Evolutionary conservation across 805 yeast species (phyloP).

Genomic region (Saccharomyces jurei): DNA sequence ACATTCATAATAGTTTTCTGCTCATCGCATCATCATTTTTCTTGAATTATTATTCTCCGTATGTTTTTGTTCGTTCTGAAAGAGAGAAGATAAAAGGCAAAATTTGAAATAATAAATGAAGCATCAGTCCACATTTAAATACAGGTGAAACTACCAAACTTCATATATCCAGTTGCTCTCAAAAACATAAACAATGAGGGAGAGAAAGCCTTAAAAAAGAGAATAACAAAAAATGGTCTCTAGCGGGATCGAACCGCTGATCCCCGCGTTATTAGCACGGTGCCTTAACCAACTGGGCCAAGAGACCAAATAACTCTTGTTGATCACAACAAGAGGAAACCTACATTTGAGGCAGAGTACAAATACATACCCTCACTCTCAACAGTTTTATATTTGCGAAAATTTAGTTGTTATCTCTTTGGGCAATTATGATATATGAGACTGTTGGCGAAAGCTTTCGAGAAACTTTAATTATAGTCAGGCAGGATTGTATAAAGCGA

Average conservation of each 20-base stretch:
- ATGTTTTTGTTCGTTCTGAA: not conserved
- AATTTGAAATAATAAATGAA: not conserved
- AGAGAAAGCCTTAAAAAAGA: not conserved
- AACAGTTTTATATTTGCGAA: not conserved
- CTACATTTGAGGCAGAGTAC: too few species aligned
- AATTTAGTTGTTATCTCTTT: not conserved
- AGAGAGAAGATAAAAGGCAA: not conserved
- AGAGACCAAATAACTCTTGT: not conserved
- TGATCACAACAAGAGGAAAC: too few species aligned
- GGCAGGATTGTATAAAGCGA: not conserved
- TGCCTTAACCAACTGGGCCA: not conserved
- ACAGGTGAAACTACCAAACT: too few species aligned
- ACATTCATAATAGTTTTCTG: not conserved
- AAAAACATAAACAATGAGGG: not conserved
- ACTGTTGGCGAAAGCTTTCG: not conserved
- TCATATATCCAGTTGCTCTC: too few species aligned
- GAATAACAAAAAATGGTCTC: not conserved
- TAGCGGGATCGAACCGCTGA: not conserved
- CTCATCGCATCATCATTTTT: too few species aligned
- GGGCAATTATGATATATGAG: not conserved
- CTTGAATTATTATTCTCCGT: too few species aligned
- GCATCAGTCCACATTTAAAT: not conserved
- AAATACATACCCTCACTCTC: not conserved
- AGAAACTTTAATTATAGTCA: not conserved
- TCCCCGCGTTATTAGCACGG: not conserved